A percentile compares a stretch with the other conserved stretches of the same genome.
Evolutionary conservation across 2,329 filamentous ascomycete genomes (phyloP).

Genomic region (Cladosporium halotolerans): DNA sequence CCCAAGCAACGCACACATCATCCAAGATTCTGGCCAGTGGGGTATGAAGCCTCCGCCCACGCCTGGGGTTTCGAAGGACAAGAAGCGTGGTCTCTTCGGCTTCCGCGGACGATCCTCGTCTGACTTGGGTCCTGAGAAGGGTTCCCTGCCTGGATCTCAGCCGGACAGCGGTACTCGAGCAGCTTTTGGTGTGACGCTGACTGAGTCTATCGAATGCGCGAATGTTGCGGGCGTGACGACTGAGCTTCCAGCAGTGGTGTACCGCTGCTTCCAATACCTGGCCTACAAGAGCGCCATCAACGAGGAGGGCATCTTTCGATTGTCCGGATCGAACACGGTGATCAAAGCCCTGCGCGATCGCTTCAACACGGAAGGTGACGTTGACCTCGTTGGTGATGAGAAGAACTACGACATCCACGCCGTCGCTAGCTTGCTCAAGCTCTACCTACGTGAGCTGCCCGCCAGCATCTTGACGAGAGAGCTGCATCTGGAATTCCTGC

Average conservation of each 20-base stretch:
- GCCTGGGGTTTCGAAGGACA: slow-evolving; percentile 54
- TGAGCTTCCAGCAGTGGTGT: slow-evolving; percentile 84
- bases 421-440: slow-evolving; percentile 85
- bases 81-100: slow-evolving; percentile 66
- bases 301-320: slow-evolving; percentile 93
- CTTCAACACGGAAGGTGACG: slow-evolving; percentile 88
- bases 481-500: slow-evolving; percentile 80
- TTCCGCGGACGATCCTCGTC: slow-evolving; percentile 64
- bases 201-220: slow-evolving; percentile 79
- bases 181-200: slow-evolving; percentile 78
- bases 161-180: slow-evolving; percentile 28
- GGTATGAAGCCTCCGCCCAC: slow-evolving; percentile 62
- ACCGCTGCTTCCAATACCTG: slow-evolving; percentile 90
- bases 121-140: slow-evolving; percentile 44
- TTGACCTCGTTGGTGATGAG: slow-evolving; percentile 72
- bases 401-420: slow-evolving; percentile 94
- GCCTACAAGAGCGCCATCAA: slow-evolving; percentile 70
- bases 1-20: slow-evolving; percentile 76
- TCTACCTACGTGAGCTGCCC: slow-evolving; percentile 88
- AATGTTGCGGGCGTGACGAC: slow-evolving; percentile 66
- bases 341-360: slow-evolving; percentile 87
- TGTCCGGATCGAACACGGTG: slow-evolving; percentile 93
- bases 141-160: neutral
- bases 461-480: slow-evolving; percentile 87
- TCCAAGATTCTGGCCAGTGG: slow-evolving; percentile 77